phyloP scores from a whole-genome alignment of 495 filamentous ascomycete genomes.

The Xylaria intraflava region DNA sequence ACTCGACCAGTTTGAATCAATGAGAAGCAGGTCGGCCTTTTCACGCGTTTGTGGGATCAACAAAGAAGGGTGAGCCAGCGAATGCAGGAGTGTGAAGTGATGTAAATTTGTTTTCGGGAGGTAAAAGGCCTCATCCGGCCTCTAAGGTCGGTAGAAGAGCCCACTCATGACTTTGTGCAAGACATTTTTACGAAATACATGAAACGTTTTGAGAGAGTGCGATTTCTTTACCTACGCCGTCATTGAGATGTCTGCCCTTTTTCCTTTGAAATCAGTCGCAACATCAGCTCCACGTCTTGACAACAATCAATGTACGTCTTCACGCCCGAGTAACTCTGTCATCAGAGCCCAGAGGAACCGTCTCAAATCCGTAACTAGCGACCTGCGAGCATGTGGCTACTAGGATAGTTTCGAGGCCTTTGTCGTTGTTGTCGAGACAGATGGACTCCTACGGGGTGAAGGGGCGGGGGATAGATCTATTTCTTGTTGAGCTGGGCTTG shows the following conservation, averaged over 20 bases:
- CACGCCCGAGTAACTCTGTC: slow-evolving; percentile 24
- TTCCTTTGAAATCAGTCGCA: neutral
- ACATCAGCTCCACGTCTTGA: neutral
- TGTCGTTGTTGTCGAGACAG: neutral
- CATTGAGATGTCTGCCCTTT: too few species aligned
- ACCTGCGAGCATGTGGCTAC: slow-evolving; percentile 17
- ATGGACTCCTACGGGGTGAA: neutral
- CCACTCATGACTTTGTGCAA: neutral
- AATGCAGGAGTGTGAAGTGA: neutral
- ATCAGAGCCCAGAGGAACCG: slow-evolving; percentile 38
- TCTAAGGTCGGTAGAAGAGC: too few species aligned
- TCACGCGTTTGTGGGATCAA: too few species aligned
- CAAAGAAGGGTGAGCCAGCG: neutral
- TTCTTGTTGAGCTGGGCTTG: neutral
- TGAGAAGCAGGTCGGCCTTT: neutral
- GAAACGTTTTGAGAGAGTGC: neutral
- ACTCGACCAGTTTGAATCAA: neutral
- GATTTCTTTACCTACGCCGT: neutral
- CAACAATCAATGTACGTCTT: slow-evolving; percentile 11
- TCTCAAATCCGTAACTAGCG: slow-evolving; percentile 25
- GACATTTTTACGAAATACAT: too few species aligned
- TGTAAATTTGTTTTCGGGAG: too few species aligned
- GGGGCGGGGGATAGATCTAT: neutral
- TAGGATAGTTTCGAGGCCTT: slow-evolving; percentile 11
- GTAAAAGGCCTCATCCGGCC: too few species aligned